Conservation (phyloP, 257 asterid species). For the Gentiana straminea region DNA sequence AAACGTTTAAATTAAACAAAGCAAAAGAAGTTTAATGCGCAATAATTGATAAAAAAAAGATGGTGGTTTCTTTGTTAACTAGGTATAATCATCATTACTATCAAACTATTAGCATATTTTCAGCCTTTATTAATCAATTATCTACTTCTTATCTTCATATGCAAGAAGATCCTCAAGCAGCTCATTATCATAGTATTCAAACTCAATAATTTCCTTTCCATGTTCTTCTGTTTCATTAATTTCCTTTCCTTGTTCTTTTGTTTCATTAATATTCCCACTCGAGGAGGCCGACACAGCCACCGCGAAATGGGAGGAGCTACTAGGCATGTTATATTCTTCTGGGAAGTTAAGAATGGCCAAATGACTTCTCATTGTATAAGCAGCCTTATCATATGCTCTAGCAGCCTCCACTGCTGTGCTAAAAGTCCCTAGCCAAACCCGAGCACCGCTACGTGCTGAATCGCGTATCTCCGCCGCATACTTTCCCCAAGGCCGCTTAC, state of each 20-base stretch:
- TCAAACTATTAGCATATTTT: no score
- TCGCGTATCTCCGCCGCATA: slow-evolving; percentile 88
- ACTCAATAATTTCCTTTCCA: slow-evolving; percentile 37
- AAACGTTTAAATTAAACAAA: no score
- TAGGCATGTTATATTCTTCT: slow-evolving; percentile 49
- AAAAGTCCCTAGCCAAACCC: slow-evolving; percentile 80
- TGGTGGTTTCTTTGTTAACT: no score
- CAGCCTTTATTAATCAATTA: slow-evolving; percentile 10
- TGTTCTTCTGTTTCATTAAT: slow-evolving; percentile 6
- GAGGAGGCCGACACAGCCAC: slow-evolving; percentile 7
- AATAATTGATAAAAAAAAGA: no score
- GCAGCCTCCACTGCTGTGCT: slow-evolving; percentile 68
- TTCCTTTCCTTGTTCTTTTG: neutral
- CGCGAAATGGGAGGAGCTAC: slow-evolving; percentile 52
- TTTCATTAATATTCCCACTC: slow-evolving; percentile 2
- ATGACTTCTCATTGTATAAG: slow-evolving; percentile 62
- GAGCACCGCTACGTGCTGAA: slow-evolving; percentile 40
- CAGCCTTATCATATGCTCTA: slow-evolving; percentile 61
- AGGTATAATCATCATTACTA: no score
- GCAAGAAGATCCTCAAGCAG: slow-evolving; percentile 66
- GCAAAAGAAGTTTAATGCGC: no score
- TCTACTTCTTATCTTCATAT: slow-evolving; percentile 11
- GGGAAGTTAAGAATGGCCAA: slow-evolving; percentile 80
- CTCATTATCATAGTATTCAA: slow-evolving; percentile 52
- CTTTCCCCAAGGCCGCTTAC: slow-evolving; percentile 81